Conservation (phyloP, 2,329 filamentous ascomycete species). For the Westerdykella aurantiaca region DNA sequence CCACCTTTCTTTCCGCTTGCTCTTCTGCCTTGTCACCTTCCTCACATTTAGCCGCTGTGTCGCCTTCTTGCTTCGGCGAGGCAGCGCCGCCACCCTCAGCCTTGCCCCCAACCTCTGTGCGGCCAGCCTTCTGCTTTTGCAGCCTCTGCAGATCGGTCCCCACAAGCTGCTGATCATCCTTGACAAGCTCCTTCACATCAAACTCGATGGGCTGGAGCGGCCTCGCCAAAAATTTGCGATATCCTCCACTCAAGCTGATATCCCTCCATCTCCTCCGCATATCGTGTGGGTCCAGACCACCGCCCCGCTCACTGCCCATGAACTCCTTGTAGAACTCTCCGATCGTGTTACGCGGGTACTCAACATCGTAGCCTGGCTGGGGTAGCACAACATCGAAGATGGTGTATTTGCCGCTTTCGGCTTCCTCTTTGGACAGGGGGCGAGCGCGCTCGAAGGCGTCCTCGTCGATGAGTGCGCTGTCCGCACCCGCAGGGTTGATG, state of each 20-base stretch:
- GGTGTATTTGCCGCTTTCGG: slow-evolving; percentile 64
- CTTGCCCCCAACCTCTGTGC: slow-evolving; percentile 42
- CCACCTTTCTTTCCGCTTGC: slow-evolving; percentile 49
- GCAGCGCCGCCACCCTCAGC: slow-evolving; percentile 38
- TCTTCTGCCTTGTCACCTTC: slow-evolving; percentile 18
- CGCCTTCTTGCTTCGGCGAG: slow-evolving; percentile 20
- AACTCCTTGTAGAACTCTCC: slow-evolving; percentile 79
- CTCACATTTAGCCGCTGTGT: slow-evolving; percentile 48
- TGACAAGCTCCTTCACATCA: slow-evolving; percentile 63
- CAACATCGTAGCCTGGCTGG: slow-evolving; percentile 82
- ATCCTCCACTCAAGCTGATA: slow-evolving; percentile 80
- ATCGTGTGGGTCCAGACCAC: slow-evolving; percentile 70
- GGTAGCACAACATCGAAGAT: slow-evolving; percentile 89
- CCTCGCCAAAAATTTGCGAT: slow-evolving; percentile 74
- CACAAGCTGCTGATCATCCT: slow-evolving; percentile 76
- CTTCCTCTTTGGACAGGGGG: slow-evolving; percentile 70
- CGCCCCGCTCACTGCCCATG: slow-evolving; percentile 75
- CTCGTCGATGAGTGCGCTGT: slow-evolving; percentile 49
- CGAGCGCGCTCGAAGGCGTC: slow-evolving; percentile 65
- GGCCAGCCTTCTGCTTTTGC: slow-evolving; percentile 50
- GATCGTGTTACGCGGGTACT: slow-evolving; percentile 79
- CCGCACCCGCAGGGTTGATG: slow-evolving; percentile 53
- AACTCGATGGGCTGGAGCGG: slow-evolving; percentile 60
- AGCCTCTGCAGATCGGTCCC: slow-evolving; percentile 77
- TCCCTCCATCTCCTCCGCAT: slow-evolving; percentile 87